Percentiles rank a stretch among this genome's conserved stretches.
Evolutionary conservation across 805 yeast genomes (phyloP).

Genomic region (Lipomyces starkeyi): DNA sequence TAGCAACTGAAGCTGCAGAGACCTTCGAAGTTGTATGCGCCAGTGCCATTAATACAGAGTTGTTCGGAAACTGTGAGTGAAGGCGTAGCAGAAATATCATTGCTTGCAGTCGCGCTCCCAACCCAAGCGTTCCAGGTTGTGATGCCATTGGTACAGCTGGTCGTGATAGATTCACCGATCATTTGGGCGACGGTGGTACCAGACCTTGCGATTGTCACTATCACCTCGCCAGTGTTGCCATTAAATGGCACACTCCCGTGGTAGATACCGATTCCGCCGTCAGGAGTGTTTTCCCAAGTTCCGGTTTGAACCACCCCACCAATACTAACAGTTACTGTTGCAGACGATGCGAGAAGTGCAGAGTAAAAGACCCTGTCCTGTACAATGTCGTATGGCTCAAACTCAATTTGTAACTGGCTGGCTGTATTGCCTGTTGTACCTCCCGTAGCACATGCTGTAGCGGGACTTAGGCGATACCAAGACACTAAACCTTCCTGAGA

Average conservation of each 20-base stretch:
- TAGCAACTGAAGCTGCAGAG: not conserved
- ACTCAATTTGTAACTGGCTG: not conserved
- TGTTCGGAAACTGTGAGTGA: not conserved
- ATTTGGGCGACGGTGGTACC: not conserved
- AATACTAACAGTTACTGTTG: slow-evolving; percentile 1
- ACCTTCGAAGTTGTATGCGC: not conserved
- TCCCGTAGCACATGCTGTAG: not conserved
- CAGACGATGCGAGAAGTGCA: not conserved
- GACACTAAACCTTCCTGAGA: not conserved
- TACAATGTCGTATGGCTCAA: not conserved
- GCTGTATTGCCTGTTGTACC: slow-evolving; percentile 5
- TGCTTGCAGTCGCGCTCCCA: slow-evolving; percentile 5
- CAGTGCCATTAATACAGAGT: not conserved
- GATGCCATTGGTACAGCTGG: not conserved
- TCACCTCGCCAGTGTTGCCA: slow-evolving; percentile 7
- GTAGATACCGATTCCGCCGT: slow-evolving; percentile 1
- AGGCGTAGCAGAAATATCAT: not conserved
- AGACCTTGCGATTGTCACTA: slow-evolving; percentile 5
- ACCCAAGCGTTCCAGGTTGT: slow-evolving; percentile 1
- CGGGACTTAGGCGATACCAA: slow-evolving; percentile 7
- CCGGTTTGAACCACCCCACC: slow-evolving; percentile 3
- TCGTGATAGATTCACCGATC: not conserved
- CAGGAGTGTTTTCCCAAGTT: not conserved
- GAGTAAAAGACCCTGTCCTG: slow-evolving; percentile 1
- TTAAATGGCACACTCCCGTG: not conserved